Conservation (phyloP, 495 filamentous ascomycete genomes). For the Xylaria venustula region DNA sequence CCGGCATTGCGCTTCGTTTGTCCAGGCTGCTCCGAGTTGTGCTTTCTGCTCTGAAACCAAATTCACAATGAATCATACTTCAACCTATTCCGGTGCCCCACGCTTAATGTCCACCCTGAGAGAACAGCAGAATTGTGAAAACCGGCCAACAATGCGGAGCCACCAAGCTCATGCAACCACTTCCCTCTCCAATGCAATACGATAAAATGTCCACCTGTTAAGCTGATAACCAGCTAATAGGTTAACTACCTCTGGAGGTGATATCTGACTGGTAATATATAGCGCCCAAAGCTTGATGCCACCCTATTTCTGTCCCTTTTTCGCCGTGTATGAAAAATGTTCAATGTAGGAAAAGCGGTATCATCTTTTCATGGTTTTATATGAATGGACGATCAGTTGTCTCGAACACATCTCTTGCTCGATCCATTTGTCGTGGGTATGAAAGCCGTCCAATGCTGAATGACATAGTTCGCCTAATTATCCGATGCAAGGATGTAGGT, state of each 20-base stretch:
- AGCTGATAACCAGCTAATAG: not conserved
- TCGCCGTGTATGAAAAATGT: slow-evolving; percentile 14
- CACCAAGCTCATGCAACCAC: slow-evolving; percentile 12
- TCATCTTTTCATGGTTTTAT: not conserved
- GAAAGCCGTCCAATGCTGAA: not conserved
- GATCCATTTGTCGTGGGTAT: slow-evolving; percentile 1
- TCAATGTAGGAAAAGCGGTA: not conserved
- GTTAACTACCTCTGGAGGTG: slow-evolving; percentile 7
- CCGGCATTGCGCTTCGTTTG: not conserved
- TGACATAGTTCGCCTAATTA: slow-evolving; percentile 4
- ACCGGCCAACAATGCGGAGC: slow-evolving; percentile 10
- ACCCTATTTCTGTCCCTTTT: slow-evolving; percentile 8
- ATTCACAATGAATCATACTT: not conserved
- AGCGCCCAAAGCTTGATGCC: slow-evolving; percentile 7
- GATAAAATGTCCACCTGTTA: slow-evolving; percentile 6
- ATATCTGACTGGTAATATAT: slow-evolving; percentile 12
- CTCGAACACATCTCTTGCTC: slow-evolving; percentile 1
- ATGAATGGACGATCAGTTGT: not conserved
- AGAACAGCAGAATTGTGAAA: slow-evolving; percentile 2
- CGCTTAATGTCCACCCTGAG: not conserved
- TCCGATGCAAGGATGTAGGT: not conserved
- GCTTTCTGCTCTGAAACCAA: not conserved
- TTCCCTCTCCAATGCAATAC: slow-evolving; percentile 14
- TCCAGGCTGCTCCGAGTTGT: not conserved
- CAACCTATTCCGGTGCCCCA: not conserved